Evolutionary conservation across 2,329 filamentous ascomycete genomes (phyloP), one percentile per base, ranked within the genome.

Genomic region (Coleophoma crateriformis): DNA sequence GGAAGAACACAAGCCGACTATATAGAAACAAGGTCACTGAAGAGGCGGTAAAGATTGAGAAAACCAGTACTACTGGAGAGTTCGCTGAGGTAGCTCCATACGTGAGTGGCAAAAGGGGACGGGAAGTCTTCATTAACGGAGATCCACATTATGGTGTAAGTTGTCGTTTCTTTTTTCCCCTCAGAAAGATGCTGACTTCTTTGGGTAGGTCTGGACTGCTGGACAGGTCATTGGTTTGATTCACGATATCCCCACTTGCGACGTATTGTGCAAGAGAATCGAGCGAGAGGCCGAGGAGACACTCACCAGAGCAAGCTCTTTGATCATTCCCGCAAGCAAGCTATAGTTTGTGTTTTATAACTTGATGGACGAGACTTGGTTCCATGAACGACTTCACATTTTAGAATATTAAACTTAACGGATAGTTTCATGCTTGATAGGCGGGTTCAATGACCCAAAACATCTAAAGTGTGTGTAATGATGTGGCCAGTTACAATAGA

Each of bases 221-320:
- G 94, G 94, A 11, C 92, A 96, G 67, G 92, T 97, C 58, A 96
- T 99, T 57, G 88, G 88, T 6, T 67, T 94, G 49, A 94, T 94
- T 54, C 82, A 92, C 59, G 88, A 94, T 61, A 88, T 91, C 48
- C 87, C 87, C 8, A 88, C 85, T 0, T 92, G 88, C 63, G 78
- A 78, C 43, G 82, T 72, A 1, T 71, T 94, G 22, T 71, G 90
- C 10, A 74, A 74, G 58, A 79, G 88, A 50, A 91, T 94, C 59
- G 87, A 91, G 73, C 83, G 75, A 65, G 88, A 92, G 67, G 88
- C 88, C 0, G 77, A 86, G 64, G 75, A 80, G 50, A 75, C 85
- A 4, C 71, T 91, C 54, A 76, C 70, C 61, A 79, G 82, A 61
- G 80, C 78, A 53, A 71, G 77, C 47, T 66, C 74, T 22, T 69